A percentile compares a stretch with the other conserved stretches of the same genome.
These are phyloP conservation scores for Dactylellina cionopaga DNA, from an alignment of 2,329 filamentous ascomycete species.

Conservation along the genomic window DNA sequence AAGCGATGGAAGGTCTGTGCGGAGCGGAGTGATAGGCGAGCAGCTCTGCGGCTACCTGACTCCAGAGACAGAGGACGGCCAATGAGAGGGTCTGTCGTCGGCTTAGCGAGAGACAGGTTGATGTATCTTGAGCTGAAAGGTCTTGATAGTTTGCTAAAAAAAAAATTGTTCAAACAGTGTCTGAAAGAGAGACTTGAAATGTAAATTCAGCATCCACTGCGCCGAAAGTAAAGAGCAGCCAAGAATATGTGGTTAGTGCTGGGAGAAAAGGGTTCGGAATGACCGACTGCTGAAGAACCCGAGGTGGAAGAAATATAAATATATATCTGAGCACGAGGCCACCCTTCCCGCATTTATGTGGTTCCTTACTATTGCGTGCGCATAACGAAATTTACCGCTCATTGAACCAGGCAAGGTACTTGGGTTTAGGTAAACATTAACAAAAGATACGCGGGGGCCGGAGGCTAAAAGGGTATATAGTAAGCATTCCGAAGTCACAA, in stretches of 20 bases:
- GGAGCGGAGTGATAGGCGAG: conserved; percentile 53
- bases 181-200: conserved; percentile 50
- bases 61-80: conserved; percentile 41
- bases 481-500: conserved; percentile 48
- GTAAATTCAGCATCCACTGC: conserved; percentile 25
- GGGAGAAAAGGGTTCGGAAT: conserved; percentile 48
- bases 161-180: conserved; percentile 29
- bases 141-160: conserved; percentile 30
- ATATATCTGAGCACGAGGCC: conserved; percentile 52
- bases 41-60: conserved; percentile 51
- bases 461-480: conserved; percentile 44
- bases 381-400: conserved; percentile 52
- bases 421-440: conserved; percentile 40
- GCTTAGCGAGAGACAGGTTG: conserved; percentile 45
- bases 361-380: conserved; percentile 44
- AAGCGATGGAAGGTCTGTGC: conserved; percentile 53
- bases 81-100: conserved; percentile 35
- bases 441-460: conserved; percentile 45
- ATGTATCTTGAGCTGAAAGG: conserved; percentile 48
- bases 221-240: conserved; percentile 35
- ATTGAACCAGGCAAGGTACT: conserved; percentile 48
- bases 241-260: conserved; percentile 44
- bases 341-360: conserved; percentile 48
- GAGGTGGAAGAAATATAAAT: conserved; percentile 44
- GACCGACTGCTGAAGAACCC: conserved; percentile 50